Conservation (phyloP, 2,329 filamentous ascomycete genomes). For the Colletotrichum higginsianum region DNA sequence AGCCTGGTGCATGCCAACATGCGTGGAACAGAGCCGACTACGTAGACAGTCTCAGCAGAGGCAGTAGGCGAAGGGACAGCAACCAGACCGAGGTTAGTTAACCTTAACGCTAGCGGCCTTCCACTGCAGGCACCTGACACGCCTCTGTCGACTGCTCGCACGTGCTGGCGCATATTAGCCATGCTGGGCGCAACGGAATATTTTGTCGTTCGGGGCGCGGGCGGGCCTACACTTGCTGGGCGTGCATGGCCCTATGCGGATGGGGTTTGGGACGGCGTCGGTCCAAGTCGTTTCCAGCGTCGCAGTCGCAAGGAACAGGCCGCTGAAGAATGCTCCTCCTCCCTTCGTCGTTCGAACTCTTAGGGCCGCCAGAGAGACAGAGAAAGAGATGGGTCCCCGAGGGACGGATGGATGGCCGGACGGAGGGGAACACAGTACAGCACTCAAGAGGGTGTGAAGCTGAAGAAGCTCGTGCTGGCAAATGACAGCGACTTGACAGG, state of each 20-base stretch:
- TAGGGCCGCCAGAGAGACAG: slow-evolving; percentile 27
- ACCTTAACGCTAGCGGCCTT: slow-evolving; percentile 41
- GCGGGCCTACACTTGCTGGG: slow-evolving; percentile 5
- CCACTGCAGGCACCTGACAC: slow-evolving; percentile 42
- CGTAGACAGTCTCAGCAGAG: slow-evolving; percentile 8
- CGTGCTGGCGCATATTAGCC: slow-evolving; percentile 27
- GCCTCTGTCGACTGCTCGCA: slow-evolving; percentile 39
- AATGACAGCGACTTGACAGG: slow-evolving; percentile 45
- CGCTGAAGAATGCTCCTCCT: slow-evolving; percentile 36
- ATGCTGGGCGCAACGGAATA: slow-evolving; percentile 17
- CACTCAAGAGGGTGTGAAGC: slow-evolving; percentile 18
- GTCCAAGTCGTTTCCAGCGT: slow-evolving; percentile 30
- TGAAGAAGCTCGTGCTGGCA: slow-evolving; percentile 29
- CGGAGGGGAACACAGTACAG: neutral
- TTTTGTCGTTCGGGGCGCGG: slow-evolving; percentile 30
- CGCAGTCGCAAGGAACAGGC: slow-evolving; percentile 39
- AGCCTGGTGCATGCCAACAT: neutral
- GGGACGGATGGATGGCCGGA: slow-evolving; percentile 9
- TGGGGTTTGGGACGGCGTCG: slow-evolving; percentile 34
- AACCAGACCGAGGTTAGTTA: slow-evolving; percentile 40
- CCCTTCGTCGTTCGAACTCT: slow-evolving; percentile 42
- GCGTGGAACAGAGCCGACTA: slow-evolving; percentile 2
- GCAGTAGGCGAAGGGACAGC: slow-evolving; percentile 22
- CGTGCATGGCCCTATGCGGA: slow-evolving; percentile 7
- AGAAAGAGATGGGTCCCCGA: slow-evolving; percentile 4